Percentiles rank a stretch among this genome's conserved stretches.
phyloP scores from a whole-genome alignment of 1,139 yeast species.

The Blastobotrys aristatus region DNA sequence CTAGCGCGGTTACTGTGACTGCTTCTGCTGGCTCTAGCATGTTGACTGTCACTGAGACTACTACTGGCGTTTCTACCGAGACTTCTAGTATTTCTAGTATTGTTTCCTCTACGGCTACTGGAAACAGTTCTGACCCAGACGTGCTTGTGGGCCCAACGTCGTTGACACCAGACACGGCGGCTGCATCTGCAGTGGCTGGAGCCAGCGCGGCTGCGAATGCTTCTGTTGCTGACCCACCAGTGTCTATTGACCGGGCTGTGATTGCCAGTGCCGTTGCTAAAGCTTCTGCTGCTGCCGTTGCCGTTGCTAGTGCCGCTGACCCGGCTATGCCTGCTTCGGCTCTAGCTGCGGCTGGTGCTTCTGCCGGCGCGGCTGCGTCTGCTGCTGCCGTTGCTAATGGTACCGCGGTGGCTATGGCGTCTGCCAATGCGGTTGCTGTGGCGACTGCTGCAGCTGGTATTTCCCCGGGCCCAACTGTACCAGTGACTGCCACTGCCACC shows the following conservation, averaged over 20 bases:
- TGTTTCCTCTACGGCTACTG: too few species aligned
- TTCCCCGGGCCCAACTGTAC: neutral
- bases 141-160: neutral
- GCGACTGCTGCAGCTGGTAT: neutral
- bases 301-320: neutral
- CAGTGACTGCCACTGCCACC: neutral
- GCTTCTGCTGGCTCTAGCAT: too few species aligned
- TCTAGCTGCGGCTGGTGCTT: neutral
- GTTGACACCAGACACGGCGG: neutral
- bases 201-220: neutral
- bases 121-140: too few species aligned
- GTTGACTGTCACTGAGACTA: too few species aligned
- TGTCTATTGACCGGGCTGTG: slow-evolving; percentile 23
- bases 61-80: too few species aligned
- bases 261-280: slow-evolving; percentile 16
- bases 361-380: neutral
- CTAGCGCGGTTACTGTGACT: too few species aligned
- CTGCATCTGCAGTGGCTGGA: neutral
- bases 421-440: neutral
- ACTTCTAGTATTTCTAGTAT: too few species aligned
- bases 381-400: neutral
- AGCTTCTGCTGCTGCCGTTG: neutral
- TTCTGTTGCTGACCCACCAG: neutral
- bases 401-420: neutral
- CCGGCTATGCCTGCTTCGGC: neutral